phyloP scores from a whole-genome alignment of 2,329 filamentous ascomycete species.

The Xylaria sp. region DNA sequence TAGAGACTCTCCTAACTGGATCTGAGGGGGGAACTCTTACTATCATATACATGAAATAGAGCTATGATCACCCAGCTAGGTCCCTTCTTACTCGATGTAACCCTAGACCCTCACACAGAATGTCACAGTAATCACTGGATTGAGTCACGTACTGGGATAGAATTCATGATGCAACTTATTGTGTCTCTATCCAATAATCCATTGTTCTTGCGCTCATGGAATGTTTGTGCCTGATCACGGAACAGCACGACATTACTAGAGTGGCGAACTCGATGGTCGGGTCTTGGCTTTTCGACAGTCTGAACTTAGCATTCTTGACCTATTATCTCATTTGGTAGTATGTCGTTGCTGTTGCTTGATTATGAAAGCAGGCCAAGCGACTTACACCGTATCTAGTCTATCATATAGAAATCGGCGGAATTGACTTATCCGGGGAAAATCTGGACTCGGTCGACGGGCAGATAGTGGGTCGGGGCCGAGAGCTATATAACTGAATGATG shows the following conservation, averaged over 20 bases:
- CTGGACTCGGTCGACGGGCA: neutral
- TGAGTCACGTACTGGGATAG: no score
- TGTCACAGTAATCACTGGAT: no score
- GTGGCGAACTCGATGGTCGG: constrained; percentile 6
- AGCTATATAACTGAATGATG: neutral
- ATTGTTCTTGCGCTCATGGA: no score
- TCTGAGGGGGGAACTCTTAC: no score
- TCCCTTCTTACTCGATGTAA: no score
- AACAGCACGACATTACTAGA: neutral
- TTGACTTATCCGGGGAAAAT: neutral
- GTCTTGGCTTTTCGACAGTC: constrained; percentile 25
- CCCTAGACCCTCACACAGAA: no score
- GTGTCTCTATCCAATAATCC: no score
- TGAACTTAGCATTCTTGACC: constrained; percentile 31
- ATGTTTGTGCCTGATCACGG: no score
- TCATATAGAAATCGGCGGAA: neutral
- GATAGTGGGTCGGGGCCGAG: neutral
- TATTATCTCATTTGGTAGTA: constrained; percentile 21
- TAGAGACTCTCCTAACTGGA: no score
- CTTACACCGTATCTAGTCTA: constrained; percentile 1
- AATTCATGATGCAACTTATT: no score
- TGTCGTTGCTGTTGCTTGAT: neutral
- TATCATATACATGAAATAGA: no score
- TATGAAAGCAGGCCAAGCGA: constrained; percentile 25
- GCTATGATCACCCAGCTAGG: no score